Evolutionary conservation across 345 rosid species (phyloP), one percentile per base, ranked within the genome.

Genomic region (Trapa bicornis): DNA sequence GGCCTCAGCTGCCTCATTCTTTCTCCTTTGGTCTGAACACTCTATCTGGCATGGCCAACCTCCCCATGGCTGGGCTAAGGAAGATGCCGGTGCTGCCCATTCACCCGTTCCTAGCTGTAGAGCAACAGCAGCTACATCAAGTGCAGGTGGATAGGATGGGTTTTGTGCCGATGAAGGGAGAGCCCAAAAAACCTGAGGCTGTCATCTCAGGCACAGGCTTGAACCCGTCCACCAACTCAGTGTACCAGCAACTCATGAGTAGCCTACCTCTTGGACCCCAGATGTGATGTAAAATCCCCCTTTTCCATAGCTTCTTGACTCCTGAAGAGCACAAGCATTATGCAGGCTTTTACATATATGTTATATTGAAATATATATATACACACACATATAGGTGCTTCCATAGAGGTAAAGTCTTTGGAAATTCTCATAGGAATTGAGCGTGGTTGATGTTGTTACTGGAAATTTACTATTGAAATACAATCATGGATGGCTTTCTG

Each of bases 231-330:
- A 80, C 77, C 71, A 83, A 72, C 76, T 68, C 69, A 6, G 67
- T 86, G 33, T 90, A 87, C 75, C 91, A 87, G 80, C 95, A 89
- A 64, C 64, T 88, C 9, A 90, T 90, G 91, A 88, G 83, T 68
- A 79, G 92, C 81, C 81, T 90, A 77, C 98, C 98, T 0, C 89
- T 83, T 14, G 86, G 89, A 65, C 90, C 90, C 52, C 82, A 84
- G 38, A 82, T 82, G 89, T 85, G 80, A 82, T 71, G 35, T 58
- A 58, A 58, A 58, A 10, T 33, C 6, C 37, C 63, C 63, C 29
- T 22, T 58, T 10, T 10, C 37, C 37, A n/a, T 8, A 58, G 6
- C 37, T 22, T 22, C 29, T 22, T 22, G 29, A 22, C 63, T 35
- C 32, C 35, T 32, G 63, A 32, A 15, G 63, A 35, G 35, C 32